phyloP scores from a whole-genome alignment of 2,329 filamentous ascomycete species.

The Sporothrix schenckii region DNA sequence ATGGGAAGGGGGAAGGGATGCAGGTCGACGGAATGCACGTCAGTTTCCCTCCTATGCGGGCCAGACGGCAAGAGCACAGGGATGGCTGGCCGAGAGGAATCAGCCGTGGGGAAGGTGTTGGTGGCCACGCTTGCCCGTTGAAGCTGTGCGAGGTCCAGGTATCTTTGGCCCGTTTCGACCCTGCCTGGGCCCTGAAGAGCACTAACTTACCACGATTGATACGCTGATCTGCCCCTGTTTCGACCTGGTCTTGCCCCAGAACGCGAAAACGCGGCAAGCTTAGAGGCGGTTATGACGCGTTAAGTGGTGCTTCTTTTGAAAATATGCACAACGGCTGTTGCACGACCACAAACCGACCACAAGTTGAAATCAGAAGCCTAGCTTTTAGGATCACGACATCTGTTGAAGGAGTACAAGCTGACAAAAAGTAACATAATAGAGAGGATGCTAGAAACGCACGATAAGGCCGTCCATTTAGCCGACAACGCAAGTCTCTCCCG shows the following conservation, averaged over 20 bases:
- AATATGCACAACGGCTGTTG: constrained; percentile 3
- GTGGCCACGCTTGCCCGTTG: background rate
- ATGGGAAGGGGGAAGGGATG: background rate
- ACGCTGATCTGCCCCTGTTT: background rate
- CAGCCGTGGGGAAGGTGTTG: constrained; percentile 14
- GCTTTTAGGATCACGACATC: background rate
- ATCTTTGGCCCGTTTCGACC: background rate
- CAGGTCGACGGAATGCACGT: background rate
- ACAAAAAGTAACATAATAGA: no score
- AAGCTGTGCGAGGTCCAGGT: background rate
- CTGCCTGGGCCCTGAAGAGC: background rate
- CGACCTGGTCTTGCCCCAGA: background rate
- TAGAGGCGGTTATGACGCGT: constrained; percentile 11
- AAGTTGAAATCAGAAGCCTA: background rate
- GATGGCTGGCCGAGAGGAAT: background rate
- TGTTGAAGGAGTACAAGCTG: background rate
- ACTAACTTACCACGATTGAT: background rate
- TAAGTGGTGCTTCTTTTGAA: constrained; percentile 21
- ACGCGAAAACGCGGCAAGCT: constrained; percentile 6
- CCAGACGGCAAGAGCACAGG: constrained; percentile 9
- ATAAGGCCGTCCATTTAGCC: constrained; percentile 18
- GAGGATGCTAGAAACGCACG: background rate
- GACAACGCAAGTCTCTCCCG: constrained; percentile 15
- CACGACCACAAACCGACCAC: background rate
- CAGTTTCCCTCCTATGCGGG: background rate